Conservation (phyloP, 768 basidiomycete genomes). For the Myochromella boudieri region DNA sequence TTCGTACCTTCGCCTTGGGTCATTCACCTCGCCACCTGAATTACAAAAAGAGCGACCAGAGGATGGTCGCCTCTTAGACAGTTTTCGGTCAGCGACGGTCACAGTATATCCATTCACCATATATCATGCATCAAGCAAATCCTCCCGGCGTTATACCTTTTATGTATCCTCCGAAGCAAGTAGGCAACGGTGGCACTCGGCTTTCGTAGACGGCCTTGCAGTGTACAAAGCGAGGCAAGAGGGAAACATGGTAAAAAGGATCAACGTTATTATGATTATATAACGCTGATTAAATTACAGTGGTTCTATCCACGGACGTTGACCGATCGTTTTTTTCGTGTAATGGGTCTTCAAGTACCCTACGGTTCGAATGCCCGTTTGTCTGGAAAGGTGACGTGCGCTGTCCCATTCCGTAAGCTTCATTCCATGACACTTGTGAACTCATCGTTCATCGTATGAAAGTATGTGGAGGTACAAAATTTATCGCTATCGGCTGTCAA, state of each 20-base stretch:
- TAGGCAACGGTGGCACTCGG: conserved; percentile 63
- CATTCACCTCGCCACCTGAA: conserved; percentile 61
- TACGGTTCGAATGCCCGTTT: conserved; percentile 30
- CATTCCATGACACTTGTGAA: neutral
- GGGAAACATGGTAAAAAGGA: conserved; percentile 66
- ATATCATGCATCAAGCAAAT: conserved; percentile 62
- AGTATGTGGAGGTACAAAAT: conserved; percentile 54
- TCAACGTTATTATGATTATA: neutral
- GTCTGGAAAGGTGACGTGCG: conserved; percentile 60
- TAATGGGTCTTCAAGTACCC: conserved; percentile 34
- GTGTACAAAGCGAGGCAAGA: conserved; percentile 67
- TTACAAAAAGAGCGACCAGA: conserved; percentile 62
- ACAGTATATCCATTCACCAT: conserved; percentile 76
- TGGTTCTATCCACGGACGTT: conserved; percentile 63
- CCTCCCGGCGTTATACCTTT: conserved; percentile 67
- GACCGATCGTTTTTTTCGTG: conserved; percentile 63
- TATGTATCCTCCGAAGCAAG: conserved; percentile 58
- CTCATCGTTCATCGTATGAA: neutral
- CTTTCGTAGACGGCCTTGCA: conserved; percentile 60
- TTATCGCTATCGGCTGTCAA: conserved; percentile 63
- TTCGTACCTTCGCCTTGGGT: conserved; percentile 71
- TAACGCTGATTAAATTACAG: conserved; percentile 33
- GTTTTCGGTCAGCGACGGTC: conserved; percentile 48
- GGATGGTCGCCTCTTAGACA: conserved; percentile 57
- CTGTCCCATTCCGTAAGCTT: conserved; percentile 62